Base-by-base conservation (phyloP, 805 yeast species). In the Hanseniaspora valbyensis region DNA sequence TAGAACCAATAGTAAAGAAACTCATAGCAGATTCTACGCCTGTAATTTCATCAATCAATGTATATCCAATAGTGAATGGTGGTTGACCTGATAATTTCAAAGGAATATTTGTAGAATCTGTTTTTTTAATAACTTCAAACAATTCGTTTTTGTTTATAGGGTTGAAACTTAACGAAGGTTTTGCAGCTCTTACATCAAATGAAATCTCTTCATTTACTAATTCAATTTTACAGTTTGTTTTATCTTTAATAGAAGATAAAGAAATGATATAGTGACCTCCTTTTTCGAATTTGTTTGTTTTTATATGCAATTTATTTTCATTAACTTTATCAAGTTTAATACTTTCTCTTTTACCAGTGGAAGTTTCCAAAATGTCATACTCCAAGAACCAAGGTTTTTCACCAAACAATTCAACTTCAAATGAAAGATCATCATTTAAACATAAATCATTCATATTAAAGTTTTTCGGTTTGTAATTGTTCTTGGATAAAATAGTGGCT, bases 231-330 rank as follows among this genome's bases (percentile, higher is more conserved):
- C 99, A 92, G 0, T 80, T 79, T 10, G 83, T 76, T n/a, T 76
- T 72, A 61, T 92, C 99, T 21, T 72, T 73, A 2, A 85, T 77
- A 10, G 84, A 73, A 2, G 76, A 72, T 54, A 92, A 61, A 1
- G 78, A 70, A 1, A 90, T 64, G 24, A 74, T 73, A 61, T 78
- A 88, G n/a, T 75, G 72, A 3, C 96, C 95, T 19, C 95, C 95
- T 21, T 69, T 66, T 2, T 63, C 62, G 49, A 84, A 72, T 1
- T 66, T 59, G 0, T 85, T 81, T 0, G 86, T 76, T 8, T 62
- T 57, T n/a, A 87, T 71, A 0, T 59, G 57, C 51, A 70, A 69
- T 1, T 57, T 54, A 50, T 68, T 61, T 0, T 61, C 62, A 2
- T 56, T 57, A 41, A 78, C 72, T 39, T 70, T 69, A 9, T 68